Conservation (phyloP, 129 eudicot species). For the Chrysanthemum lavandulifolium region DNA sequence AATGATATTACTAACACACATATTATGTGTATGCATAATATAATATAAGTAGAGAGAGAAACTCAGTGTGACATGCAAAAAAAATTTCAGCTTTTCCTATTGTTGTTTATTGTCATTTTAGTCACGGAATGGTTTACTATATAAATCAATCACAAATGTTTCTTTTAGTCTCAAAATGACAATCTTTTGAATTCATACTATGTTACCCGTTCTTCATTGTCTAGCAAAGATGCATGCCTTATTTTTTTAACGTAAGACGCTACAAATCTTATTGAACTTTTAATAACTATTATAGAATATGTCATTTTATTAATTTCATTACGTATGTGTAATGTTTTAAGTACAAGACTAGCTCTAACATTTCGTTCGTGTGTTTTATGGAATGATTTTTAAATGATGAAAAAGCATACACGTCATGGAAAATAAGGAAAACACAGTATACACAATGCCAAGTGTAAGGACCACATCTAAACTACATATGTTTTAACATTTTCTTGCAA, state of each 20-base stretch:
- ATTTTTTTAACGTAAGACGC: no score
- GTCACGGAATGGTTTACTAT: constrained; percentile 9
- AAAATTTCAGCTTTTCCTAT: constrained; percentile 23
- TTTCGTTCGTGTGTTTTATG: background rate
- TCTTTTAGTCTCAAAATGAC: background rate
- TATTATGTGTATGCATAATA: background rate
- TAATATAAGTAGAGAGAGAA: background rate
- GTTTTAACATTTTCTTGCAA: background rate
- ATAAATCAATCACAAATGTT: constrained; percentile 11
- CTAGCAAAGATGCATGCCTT: no score
- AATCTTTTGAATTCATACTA: no score
- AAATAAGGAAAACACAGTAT: background rate
- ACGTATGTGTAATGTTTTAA: no score
- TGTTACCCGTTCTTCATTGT: background rate
- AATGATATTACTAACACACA: no score
- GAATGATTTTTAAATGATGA: background rate
- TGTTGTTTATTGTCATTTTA: constrained; percentile 23
- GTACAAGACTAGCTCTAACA: no score
- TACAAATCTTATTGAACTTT: background rate
- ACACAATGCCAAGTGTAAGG: background rate
- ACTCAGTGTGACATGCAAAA: constrained; percentile 13
- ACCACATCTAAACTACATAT: background rate
- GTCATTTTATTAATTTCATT: no score
- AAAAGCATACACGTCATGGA: background rate
- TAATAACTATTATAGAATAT: background rate